These are phyloP conservation scores for Amanita fuliginea DNA, from an alignment of 768 basidiomycete genomes.

Conservation along the genomic window DNA sequence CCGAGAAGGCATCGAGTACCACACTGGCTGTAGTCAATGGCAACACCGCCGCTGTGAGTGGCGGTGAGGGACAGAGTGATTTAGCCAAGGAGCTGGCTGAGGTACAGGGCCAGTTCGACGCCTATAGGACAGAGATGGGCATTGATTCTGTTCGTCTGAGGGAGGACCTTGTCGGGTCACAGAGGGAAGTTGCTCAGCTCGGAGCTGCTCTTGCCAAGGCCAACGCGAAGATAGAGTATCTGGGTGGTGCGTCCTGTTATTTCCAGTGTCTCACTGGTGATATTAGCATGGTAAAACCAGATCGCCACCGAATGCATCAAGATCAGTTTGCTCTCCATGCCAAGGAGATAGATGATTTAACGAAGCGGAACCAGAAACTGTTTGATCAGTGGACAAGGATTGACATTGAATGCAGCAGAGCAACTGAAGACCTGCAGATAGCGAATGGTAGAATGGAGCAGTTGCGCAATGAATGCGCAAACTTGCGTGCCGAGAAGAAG, in stretches of 20 bases:
- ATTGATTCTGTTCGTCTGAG: slow-evolving; percentile 62
- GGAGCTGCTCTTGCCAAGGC: slow-evolving; percentile 69
- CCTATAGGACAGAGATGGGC: slow-evolving; percentile 71
- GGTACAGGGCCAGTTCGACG: slow-evolving; percentile 71
- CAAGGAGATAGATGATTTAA: slow-evolving; percentile 54
- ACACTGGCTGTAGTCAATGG: slow-evolving; percentile 13
- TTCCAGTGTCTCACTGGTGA: not conserved
- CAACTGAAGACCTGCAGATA: slow-evolving; percentile 52
- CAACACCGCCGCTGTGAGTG: slow-evolving; percentile 4
- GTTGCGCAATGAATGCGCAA: slow-evolving; percentile 76
- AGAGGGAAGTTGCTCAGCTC: slow-evolving; percentile 57
- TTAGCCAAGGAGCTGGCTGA: slow-evolving; percentile 54
- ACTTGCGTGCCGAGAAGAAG: slow-evolving; percentile 86
- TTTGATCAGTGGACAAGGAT: slow-evolving; percentile 64
- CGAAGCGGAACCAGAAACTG: slow-evolving; percentile 60
- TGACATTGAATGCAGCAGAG: slow-evolving; percentile 65
- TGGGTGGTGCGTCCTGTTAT: slow-evolving; percentile 46
- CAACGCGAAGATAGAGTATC: slow-evolving; percentile 70
- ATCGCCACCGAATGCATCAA: slow-evolving; percentile 60
- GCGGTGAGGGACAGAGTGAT: slow-evolving; percentile 18
- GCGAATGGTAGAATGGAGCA: slow-evolving; percentile 59
- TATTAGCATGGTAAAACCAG: slow-evolving; percentile 20
- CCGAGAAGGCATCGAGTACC: slow-evolving; percentile 22
- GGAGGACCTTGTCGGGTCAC: slow-evolving; percentile 54
- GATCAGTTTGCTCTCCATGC: slow-evolving; percentile 55